Base-by-base conservation (phyloP, 805 yeast genomes). In the Kluyveromyces lactis region DNA sequence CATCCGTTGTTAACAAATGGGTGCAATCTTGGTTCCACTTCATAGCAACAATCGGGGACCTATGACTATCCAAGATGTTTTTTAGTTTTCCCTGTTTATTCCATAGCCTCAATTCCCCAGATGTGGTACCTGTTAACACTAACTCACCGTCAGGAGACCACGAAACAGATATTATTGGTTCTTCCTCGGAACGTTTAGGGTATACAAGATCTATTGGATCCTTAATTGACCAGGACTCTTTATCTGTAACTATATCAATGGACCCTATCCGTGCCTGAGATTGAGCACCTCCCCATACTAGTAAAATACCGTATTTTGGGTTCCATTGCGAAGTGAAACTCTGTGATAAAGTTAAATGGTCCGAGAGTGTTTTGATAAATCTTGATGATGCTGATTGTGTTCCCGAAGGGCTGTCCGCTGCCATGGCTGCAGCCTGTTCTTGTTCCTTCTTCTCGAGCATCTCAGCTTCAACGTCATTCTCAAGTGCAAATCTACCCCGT, bases 21-120 rank as follows among this genome's bases (percentile, higher is more conserved):
- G 69, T 64, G 2, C 80, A 77, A 13, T 69, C 62, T 7, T 63
- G 57, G 42, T 75, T 79, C 95, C 95, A 86, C 39, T 65, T 56
- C 3, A 82, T 60, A 2, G 68, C 54, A 8, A 77, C 50, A 1
- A 86, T 68, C 0, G 89, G 75, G 2, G 73, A 57, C 32, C 67
- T 65, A 48, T 78, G 84, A 27, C 71, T 54, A 18, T 69, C 66
- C 49, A 78, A 58, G 1, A 73, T 71, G 37, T 77, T 79, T 42
- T 73, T 66, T 28, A 86, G 63, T 23, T 72, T 69, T 0, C 95
- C 95, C 34, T 76, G 80, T 0, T 73, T 67, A 9, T 79, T 72
- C 95, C 95, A 87, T n/a, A 84, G 65, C 41, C 90, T 63, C 7
- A 87, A 51, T 49, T 82, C 90, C 11, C 95, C 95, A 51, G 71